phyloP scores from a whole-genome alignment of 1,284 basidiomycete genomes.

The Austroboletus niveus region DNA sequence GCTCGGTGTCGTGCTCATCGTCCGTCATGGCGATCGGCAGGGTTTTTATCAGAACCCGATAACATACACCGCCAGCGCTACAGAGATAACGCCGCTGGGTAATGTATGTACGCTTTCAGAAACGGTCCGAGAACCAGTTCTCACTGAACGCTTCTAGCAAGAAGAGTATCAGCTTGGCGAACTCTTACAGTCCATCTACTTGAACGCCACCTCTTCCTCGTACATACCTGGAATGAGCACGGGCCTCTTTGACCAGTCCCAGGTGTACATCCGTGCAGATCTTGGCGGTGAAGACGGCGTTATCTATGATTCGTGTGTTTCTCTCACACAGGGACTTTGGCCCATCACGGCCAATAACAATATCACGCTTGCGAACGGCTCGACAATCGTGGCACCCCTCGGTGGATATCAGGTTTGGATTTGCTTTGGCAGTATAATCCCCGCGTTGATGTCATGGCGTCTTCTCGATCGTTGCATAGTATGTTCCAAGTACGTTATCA shows the following conservation, averaged over 20 bases:
- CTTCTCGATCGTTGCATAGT: constrained; percentile 32
- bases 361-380: constrained; percentile 69
- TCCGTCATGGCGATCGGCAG: constrained; percentile 63
- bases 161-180: constrained; percentile 71
- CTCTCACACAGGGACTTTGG: constrained; percentile 72
- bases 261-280: constrained; percentile 61
- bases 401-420: constrained; percentile 63
- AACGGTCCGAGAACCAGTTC: background rate
- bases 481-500: constrained; percentile 56
- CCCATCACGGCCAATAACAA: constrained; percentile 53
- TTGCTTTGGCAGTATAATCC: background rate
- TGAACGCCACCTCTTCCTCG: constrained; percentile 53
- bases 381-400: constrained; percentile 64
- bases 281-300: constrained; percentile 75
- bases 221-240: constrained; percentile 59
- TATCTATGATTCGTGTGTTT: constrained; percentile 67
- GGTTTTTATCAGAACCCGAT: constrained; percentile 66
- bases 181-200: constrained; percentile 60
- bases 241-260: constrained; percentile 41
- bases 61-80: constrained; percentile 62
- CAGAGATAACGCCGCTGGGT: constrained; percentile 75
- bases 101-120: constrained; percentile 45
- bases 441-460: background rate
- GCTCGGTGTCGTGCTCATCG: constrained; percentile 57
- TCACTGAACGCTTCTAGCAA: constrained; percentile 13